Conservation (phyloP, 768 basidiomycete genomes). For the Calocera cornea region DNA sequence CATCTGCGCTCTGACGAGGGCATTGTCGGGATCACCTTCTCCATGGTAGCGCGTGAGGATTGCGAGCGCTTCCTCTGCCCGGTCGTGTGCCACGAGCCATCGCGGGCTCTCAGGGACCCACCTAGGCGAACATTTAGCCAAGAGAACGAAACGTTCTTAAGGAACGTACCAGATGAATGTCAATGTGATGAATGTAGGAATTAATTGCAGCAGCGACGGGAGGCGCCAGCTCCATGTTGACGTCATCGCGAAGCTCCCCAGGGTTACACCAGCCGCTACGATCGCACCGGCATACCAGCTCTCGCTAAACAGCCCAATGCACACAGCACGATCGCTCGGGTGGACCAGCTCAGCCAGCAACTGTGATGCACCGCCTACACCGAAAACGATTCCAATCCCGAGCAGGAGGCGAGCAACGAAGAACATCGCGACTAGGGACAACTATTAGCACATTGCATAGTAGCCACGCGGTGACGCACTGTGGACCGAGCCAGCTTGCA, state of each 20-base stretch:
- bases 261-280: slow-evolving; percentile 19
- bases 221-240: slow-evolving; percentile 57
- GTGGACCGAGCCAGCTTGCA: slow-evolving; percentile 10
- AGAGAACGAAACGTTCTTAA: neutral
- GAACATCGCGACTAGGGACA: slow-evolving; percentile 4
- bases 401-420: slow-evolving; percentile 8
- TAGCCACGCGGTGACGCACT: neutral
- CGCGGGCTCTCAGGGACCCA: slow-evolving; percentile 47
- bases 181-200: slow-evolving; percentile 42
- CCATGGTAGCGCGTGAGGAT: slow-evolving; percentile 47
- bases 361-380: slow-evolving; percentile 8
- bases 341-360: slow-evolving; percentile 11
- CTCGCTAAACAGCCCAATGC: slow-evolving; percentile 10
- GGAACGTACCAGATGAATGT: slow-evolving; percentile 34
- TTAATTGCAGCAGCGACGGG: slow-evolving; percentile 43
- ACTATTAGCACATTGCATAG: neutral
- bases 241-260: neutral
- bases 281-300: slow-evolving; percentile 10
- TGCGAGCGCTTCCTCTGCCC: slow-evolving; percentile 34
- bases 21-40: slow-evolving; percentile 38
- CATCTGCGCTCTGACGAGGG: slow-evolving; percentile 47
- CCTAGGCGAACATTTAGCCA: slow-evolving; percentile 20
- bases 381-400: slow-evolving; percentile 9
- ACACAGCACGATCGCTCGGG: slow-evolving; percentile 9
- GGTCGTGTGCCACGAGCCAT: slow-evolving; percentile 48